Conservation (phyloP, 495 filamentous ascomycete species). For the Hapsidospora chrysogenum region DNA sequence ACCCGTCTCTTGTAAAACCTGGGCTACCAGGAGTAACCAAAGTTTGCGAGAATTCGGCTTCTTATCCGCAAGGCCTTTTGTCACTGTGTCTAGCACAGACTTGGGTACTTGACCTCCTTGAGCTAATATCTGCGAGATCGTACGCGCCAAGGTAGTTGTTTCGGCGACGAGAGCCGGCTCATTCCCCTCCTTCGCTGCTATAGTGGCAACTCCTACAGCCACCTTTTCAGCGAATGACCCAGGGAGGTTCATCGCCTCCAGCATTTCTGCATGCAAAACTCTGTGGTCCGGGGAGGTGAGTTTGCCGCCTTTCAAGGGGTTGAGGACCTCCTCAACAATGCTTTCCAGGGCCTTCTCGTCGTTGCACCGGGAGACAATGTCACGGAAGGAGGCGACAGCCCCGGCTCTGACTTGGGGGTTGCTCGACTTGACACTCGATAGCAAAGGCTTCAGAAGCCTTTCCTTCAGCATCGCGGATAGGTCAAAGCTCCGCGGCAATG, state of each 20-base stretch:
- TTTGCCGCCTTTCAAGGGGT: slow-evolving; percentile 64
- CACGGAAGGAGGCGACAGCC: slow-evolving; percentile 51
- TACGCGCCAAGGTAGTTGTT: slow-evolving; percentile 45
- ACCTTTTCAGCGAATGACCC: slow-evolving; percentile 43
- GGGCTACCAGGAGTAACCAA: slow-evolving; percentile 62
- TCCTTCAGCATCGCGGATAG: slow-evolving; percentile 53
- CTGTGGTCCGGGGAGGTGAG: slow-evolving; percentile 68
- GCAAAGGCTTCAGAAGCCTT: slow-evolving; percentile 63
- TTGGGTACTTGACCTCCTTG: slow-evolving; percentile 41
- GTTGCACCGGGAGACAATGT: slow-evolving; percentile 40
- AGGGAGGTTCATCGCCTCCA: slow-evolving; percentile 42
- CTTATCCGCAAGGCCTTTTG: slow-evolving; percentile 76
- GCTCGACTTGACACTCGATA: slow-evolving; percentile 80
- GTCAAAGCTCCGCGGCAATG: slow-evolving; percentile 55
- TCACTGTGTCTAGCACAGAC: slow-evolving; percentile 47
- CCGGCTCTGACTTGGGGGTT: slow-evolving; percentile 62
- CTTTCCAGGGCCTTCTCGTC: slow-evolving; percentile 39
- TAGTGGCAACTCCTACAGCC: slow-evolving; percentile 41
- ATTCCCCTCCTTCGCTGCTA: slow-evolving; percentile 68
- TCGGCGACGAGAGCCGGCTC: slow-evolving; percentile 68
- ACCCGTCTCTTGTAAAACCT: slow-evolving; percentile 64
- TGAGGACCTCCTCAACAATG: slow-evolving; percentile 58
- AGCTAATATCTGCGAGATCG: slow-evolving; percentile 40
- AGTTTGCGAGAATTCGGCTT: slow-evolving; percentile 56
- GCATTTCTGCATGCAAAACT: slow-evolving; percentile 59